A percentile compares a stretch with the other conserved stretches of the same genome.
Conservation (phyloP, 1,284 basidiomycete genomes). For the Mycosarcoma mackinlayi region DNA sequence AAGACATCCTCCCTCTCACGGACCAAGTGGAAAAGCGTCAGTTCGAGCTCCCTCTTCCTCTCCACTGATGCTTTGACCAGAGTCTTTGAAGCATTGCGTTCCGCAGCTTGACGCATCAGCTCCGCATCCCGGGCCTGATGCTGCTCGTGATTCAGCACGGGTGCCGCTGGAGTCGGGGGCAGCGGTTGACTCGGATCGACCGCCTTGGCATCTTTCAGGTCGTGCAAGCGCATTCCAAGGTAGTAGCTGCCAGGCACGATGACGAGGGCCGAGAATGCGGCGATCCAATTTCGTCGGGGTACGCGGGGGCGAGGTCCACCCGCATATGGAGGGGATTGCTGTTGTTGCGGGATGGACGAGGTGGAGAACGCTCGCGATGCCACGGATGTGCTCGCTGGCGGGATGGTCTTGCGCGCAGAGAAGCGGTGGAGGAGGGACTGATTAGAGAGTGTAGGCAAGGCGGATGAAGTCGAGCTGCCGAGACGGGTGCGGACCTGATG, state of each 20-base stretch:
- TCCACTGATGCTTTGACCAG: slow-evolving; percentile 2
- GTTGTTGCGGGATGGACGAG: slow-evolving; percentile 2
- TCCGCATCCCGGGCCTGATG: background rate
- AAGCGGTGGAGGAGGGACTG: slow-evolving; percentile 12
- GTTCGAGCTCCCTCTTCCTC: slow-evolving; percentile 28
- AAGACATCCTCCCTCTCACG: slow-evolving; percentile 48
- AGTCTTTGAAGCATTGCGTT: slow-evolving; percentile 2
- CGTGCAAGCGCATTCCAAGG: slow-evolving; percentile 31
- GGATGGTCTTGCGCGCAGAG: background rate
- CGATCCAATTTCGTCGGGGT: slow-evolving; percentile 42
- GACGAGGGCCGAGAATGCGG: slow-evolving; percentile 39
- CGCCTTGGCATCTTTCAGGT: slow-evolving; percentile 21
- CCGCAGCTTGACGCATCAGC: background rate
- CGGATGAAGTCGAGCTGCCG: background rate
- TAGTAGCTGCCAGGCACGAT: slow-evolving; percentile 43
- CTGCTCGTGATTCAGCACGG: slow-evolving; percentile 15
- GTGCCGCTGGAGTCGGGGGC: slow-evolving; percentile 7
- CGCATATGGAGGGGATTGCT: background rate
- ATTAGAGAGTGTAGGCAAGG: slow-evolving; percentile 1
- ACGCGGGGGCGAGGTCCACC: slow-evolving; percentile 4
- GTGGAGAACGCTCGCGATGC: slow-evolving; percentile 5
- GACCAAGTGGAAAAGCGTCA: slow-evolving; percentile 43
- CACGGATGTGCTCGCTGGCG: slow-evolving; percentile 1
- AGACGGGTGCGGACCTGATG: slow-evolving; percentile 18
- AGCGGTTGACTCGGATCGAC: slow-evolving; percentile 15